Evolutionary conservation across 2,329 filamentous ascomycete genomes (phyloP).

Genomic region (Sporothrix globosa): DNA sequence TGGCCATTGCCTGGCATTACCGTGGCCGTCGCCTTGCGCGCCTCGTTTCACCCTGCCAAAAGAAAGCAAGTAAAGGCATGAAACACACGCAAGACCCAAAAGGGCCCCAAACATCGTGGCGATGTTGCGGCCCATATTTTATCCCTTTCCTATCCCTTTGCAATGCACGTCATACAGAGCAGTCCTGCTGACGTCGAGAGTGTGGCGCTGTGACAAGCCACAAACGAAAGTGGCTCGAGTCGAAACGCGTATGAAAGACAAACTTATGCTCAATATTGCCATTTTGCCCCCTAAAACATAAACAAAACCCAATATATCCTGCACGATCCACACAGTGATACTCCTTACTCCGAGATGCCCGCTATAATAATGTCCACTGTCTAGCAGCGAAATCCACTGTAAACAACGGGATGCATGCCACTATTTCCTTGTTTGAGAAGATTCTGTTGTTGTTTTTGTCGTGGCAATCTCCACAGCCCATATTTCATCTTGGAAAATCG

Average conservation of each 20-base stretch:
- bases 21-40: not conserved
- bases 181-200: not conserved
- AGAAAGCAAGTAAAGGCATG: not conserved
- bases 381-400: not conserved
- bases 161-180: slow-evolving; percentile 8
- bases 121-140: not conserved
- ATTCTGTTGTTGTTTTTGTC: not conserved
- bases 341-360: not conserved
- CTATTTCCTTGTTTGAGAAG: slow-evolving; percentile 6
- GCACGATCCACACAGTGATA: slow-evolving; percentile 5
- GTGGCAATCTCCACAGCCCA: not conserved
- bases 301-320: not conserved
- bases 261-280: no score
- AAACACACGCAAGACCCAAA: slow-evolving; percentile 1
- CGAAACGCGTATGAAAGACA: not conserved
- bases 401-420: not conserved
- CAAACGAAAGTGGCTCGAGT: not conserved
- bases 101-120: not conserved
- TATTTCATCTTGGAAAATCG: not conserved
- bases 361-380: not conserved
- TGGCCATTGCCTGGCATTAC: no score
- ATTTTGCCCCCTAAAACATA: slow-evolving; percentile 1
- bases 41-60: slow-evolving; percentile 14
- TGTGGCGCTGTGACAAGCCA: not conserved
- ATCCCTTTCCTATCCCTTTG: not conserved